phyloP scores from a whole-genome alignment of 345 rosid genomes.

The Adansonia digitata region DNA sequence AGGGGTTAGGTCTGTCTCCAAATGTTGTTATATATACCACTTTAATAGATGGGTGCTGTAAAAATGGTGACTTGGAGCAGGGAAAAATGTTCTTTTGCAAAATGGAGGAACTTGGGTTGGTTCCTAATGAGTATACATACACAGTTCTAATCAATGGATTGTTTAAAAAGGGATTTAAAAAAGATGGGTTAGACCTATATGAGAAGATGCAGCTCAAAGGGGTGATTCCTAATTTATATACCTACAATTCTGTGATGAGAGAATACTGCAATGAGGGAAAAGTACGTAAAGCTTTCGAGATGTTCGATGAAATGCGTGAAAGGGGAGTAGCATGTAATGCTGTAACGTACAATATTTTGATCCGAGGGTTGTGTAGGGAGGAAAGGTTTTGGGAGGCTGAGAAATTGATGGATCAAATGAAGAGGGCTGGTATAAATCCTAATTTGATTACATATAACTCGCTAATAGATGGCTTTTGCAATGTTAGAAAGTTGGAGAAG shows the following conservation, averaged over 20 bases:
- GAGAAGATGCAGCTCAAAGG: slow-evolving; percentile 57
- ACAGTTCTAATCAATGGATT: slow-evolving; percentile 69
- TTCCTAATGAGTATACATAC: slow-evolving; percentile 62
- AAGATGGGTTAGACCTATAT: slow-evolving; percentile 52
- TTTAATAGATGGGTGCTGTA: slow-evolving; percentile 79
- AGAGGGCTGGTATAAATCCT: slow-evolving; percentile 40
- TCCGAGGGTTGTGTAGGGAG: slow-evolving; percentile 49
- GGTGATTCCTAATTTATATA: slow-evolving; percentile 47
- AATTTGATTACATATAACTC: slow-evolving; percentile 61
- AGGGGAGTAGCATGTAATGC: slow-evolving; percentile 50
- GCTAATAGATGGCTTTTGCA: slow-evolving; percentile 56
- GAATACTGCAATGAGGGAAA: slow-evolving; percentile 47
- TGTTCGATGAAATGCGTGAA: slow-evolving; percentile 76
- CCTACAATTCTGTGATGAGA: slow-evolving; percentile 58
- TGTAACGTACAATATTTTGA: slow-evolving; percentile 59
- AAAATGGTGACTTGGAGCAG: slow-evolving; percentile 50
- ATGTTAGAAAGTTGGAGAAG: slow-evolving; percentile 33
- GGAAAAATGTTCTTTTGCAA: slow-evolving; percentile 47
- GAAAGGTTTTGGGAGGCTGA: slow-evolving; percentile 45
- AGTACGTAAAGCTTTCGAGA: slow-evolving; percentile 33
- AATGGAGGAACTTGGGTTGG: slow-evolving; percentile 54
- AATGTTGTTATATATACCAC: slow-evolving; percentile 68
- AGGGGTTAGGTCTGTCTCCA: slow-evolving; percentile 43
- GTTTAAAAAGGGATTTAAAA: slow-evolving; percentile 49
- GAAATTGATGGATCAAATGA: slow-evolving; percentile 47